Percentiles rank a stretch among this genome's conserved stretches.
These are phyloP conservation scores for Spathaspora arborariae DNA, from an alignment of 805 yeast genomes.

Conservation along the genomic window DNA sequence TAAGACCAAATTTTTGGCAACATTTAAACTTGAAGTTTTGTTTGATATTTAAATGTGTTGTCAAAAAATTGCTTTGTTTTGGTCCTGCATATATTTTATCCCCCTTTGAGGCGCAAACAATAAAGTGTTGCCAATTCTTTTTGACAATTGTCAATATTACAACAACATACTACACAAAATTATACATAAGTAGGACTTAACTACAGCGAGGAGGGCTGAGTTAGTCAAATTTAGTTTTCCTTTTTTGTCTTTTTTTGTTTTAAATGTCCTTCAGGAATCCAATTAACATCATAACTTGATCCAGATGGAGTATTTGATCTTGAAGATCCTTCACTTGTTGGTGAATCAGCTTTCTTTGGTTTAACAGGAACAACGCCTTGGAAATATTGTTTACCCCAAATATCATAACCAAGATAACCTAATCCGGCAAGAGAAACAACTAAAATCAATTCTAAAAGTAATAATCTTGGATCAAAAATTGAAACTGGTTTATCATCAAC, in stretches of 20 bases:
- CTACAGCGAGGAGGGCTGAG: not conserved
- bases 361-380: conserved; percentile 30
- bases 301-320: conserved; percentile 15
- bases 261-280: conserved; percentile 59
- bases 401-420: conserved; percentile 44
- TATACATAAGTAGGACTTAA: not conserved
- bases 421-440: conserved; percentile 44
- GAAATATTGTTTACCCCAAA: conserved; percentile 46
- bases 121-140: too few relatives aligned
- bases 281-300: conserved; percentile 41
- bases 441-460: conserved; percentile 57
- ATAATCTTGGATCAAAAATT: conserved; percentile 66
- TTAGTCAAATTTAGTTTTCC: conserved; percentile 11
- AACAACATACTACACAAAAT: not conserved
- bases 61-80: not conserved
- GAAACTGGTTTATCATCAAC: conserved; percentile 67
- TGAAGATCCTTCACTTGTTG: conserved; percentile 10
- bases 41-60: not conserved
- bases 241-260: conserved; percentile 31
- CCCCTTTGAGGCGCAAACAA: too few relatives aligned
- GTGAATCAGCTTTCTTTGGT: conserved; percentile 23
- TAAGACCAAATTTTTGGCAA: not conserved
- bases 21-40: too few relatives aligned
- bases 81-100: not conserved
- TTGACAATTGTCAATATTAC: too few relatives aligned